phyloP scores from a whole-genome alignment of 2,329 filamentous ascomycete genomes.

The Cercospora beticola region DNA sequence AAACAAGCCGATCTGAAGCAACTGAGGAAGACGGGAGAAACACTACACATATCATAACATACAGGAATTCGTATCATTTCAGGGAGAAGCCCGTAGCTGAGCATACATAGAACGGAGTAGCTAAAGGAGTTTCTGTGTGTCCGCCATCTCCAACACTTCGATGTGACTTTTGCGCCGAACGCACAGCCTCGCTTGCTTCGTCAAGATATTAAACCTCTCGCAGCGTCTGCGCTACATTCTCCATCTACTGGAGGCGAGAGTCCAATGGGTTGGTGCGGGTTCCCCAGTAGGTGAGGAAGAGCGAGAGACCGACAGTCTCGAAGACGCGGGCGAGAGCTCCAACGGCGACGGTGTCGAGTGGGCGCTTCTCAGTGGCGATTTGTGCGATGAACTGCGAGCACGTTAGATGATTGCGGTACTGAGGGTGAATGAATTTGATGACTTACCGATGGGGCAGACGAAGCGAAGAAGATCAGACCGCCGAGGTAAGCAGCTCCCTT shows the following conservation, averaged over 20 bases:
- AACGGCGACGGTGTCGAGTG: slow-evolving; percentile 84
- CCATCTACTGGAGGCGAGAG: slow-evolving; percentile 67
- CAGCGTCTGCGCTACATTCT: slow-evolving; percentile 8
- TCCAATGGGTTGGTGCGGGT: slow-evolving; percentile 91
- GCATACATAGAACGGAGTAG: slow-evolving; percentile 15
- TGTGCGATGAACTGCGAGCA: slow-evolving; percentile 73
- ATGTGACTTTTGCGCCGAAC: background rate
- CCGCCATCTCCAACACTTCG: slow-evolving; percentile 6
- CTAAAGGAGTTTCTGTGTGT: slow-evolving; percentile 8
- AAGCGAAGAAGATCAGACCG: slow-evolving; percentile 85
- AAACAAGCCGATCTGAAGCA: background rate
- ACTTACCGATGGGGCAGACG: slow-evolving; percentile 80
- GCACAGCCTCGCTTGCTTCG: background rate
- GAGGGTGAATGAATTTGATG: slow-evolving; percentile 1
- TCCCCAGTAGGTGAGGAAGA: slow-evolving; percentile 97
- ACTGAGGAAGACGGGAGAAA: background rate
- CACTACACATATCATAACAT: background rate
- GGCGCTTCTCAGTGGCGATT: slow-evolving; percentile 86
- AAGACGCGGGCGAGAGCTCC: slow-evolving; percentile 79
- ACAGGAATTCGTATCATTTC: slow-evolving; percentile 11
- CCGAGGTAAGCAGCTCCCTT: slow-evolving; percentile 96
- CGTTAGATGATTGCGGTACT: slow-evolving; percentile 28
- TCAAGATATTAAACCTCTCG: slow-evolving; percentile 3
- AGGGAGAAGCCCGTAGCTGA: slow-evolving; percentile 8
- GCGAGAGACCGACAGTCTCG: slow-evolving; percentile 86